Percentiles rank a stretch among this genome's conserved stretches.
These are phyloP conservation scores for Microstegium vimineum DNA, from an alignment of 176 grass and related monocot species.

Conservation along the genomic window DNA sequence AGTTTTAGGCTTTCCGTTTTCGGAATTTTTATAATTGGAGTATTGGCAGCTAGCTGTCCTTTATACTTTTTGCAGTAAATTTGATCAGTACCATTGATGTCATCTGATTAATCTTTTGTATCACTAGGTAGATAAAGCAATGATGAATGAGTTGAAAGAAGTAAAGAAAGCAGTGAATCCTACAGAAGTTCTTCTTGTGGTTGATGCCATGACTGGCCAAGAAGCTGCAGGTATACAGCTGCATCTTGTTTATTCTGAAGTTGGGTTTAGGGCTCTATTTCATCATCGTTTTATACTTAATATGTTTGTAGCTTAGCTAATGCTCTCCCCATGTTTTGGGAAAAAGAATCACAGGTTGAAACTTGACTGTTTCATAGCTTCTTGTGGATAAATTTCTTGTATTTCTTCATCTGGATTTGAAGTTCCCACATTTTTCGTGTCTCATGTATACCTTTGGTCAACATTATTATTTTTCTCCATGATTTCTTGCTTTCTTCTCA, in stretches of 20 bases:
- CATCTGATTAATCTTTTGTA: conserved; percentile 9
- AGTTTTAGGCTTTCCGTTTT: background rate
- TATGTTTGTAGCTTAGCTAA: background rate
- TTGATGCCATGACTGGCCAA: conserved; percentile 99
- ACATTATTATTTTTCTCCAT: background rate
- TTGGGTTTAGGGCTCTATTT: background rate
- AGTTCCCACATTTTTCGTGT: background rate
- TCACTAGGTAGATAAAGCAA: conserved; percentile 82
- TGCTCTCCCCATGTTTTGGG: background rate
- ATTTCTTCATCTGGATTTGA: background rate
- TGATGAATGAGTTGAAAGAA: conserved; percentile 99
- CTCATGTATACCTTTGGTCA: background rate
- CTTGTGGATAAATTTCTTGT: background rate
- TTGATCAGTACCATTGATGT: background rate
- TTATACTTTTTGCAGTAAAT: background rate
- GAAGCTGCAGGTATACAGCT: conserved; percentile 83
- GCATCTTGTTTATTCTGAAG: background rate
- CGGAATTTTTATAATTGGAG: background rate
- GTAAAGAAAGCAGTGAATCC: conserved; percentile 85
- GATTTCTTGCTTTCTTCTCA: background rate
- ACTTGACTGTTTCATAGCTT: background rate
- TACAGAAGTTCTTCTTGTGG: conserved; percentile 92
- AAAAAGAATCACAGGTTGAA: background rate
- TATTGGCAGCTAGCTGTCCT: background rate
- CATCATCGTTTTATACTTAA: background rate